Base-by-base conservation (phyloP, 768 basidiomycete species). In the Collybia sordida region DNA sequence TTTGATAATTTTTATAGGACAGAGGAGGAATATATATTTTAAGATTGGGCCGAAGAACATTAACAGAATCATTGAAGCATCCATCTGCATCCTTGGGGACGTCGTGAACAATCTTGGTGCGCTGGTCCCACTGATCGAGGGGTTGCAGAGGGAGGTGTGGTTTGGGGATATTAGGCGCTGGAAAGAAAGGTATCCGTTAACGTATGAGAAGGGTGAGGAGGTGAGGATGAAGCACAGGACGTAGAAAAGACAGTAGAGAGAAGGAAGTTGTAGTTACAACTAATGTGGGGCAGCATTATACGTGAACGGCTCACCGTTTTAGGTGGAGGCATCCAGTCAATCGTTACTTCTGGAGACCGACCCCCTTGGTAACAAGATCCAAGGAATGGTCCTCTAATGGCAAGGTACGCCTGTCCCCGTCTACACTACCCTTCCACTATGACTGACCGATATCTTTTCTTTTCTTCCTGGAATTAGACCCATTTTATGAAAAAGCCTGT, bases 261-360 rank as follows among this genome's bases (percentile, higher is more conserved):
- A 88, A 91, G 49, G 84, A 98, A 19, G 80, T 98, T 34, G 72
- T 99, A 62, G 71, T 99, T 46, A 70, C 92, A 9, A 99, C 97
- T 12, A 97, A 97, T 59, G 97, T 99, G 18, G 97, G 97, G 6
- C 97, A 99, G 67, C 97, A 98, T 72, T 96, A 99, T 71, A 98
- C 98, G 97, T 98, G 93, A 93, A 95, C 96, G 2, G 92, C 91
- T 36, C 97, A 99, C 68, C 78, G 87, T 66, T 98, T 83, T 71
- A 78, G 95, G 51, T 99, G 94, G 95, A 88, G 72, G 53, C 72
- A 87, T 42, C 97, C 97, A 86, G 37, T 79, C 90, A 40, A 80
- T 98, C 87, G 85, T 96, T 47, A 93, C 94, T 14, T 94, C 91
- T 28, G 96, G 96, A 56, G 96, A 96, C 56, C 81, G n/a, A n/a